Evolutionary conservation across 306 rosid species (phyloP).

Genomic region (Adenanthera pavonina): DNA sequence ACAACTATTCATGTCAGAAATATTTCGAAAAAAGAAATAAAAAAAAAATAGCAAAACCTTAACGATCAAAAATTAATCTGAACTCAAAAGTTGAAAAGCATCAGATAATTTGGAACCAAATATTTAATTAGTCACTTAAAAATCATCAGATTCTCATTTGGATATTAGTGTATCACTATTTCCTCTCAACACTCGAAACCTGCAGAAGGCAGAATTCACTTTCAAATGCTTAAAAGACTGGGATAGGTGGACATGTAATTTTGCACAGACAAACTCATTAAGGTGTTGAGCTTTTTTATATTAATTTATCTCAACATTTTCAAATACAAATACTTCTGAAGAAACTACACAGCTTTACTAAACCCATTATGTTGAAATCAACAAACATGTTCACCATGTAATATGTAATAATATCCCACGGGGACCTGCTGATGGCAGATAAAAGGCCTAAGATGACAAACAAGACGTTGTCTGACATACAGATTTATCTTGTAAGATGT

Average conservation of each 20-base stretch:
- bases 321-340: neutral
- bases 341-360: neutral
- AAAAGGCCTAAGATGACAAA: neutral
- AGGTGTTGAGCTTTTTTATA: neutral
- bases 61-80: no score
- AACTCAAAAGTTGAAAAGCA: no score
- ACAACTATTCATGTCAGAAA: no score
- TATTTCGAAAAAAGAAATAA: no score
- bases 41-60: no score
- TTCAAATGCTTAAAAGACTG: no score
- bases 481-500: neutral
- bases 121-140: no score
- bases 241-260: no score
- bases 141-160: no score
- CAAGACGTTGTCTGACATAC: neutral
- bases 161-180: no score
- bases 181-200: neutral
- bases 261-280: neutral
- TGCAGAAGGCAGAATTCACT: neutral
- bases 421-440: neutral
- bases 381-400: neutral
- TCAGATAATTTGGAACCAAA: no score
- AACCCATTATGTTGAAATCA: neutral
- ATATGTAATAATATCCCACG: neutral
- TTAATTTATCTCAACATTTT: no score